A percentile compares a stretch with the other conserved stretches of the same genome.
Conservation (phyloP, 2,329 filamentous ascomycete genomes). For the Lecanoromycetidae sp. region DNA sequence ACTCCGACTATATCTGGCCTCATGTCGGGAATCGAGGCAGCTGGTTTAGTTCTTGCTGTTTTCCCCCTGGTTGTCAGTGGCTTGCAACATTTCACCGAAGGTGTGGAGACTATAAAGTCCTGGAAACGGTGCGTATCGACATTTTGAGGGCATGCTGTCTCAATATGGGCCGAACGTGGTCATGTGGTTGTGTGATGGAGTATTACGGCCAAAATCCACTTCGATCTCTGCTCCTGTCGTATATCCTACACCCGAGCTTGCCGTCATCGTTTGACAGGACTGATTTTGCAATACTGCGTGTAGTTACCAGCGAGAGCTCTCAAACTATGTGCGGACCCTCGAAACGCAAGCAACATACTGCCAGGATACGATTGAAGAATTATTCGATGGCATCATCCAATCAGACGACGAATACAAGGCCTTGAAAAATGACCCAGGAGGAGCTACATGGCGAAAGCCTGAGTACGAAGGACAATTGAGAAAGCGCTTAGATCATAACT, state of each 20-base stretch:
- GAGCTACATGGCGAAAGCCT: slow-evolving; percentile 14
- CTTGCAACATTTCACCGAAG: slow-evolving; percentile 28
- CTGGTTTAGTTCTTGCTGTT: slow-evolving; percentile 26
- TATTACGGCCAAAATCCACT: too few species aligned
- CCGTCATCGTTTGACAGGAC: too few species aligned
- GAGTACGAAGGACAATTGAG: slow-evolving; percentile 12
- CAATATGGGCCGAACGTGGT: too few species aligned
- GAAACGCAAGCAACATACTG: slow-evolving; percentile 16
- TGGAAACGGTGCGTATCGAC: slow-evolving; percentile 21
- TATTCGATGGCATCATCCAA: slow-evolving; percentile 16
- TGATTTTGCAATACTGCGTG: slow-evolving; percentile 26
- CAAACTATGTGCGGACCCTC: slow-evolving; percentile 15
- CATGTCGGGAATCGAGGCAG: slow-evolving; percentile 20
- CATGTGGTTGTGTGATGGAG: too few species aligned
- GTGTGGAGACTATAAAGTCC: slow-evolving; percentile 29
- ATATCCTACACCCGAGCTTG: too few species aligned
- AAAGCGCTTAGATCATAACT: slow-evolving; percentile 16
- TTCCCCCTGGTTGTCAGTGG: slow-evolving; percentile 27
- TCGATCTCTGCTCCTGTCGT: too few species aligned
- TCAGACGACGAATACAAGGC: slow-evolving; percentile 16
- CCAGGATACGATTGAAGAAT: slow-evolving; percentile 17
- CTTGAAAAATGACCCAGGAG: slow-evolving; percentile 16
- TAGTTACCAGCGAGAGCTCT: slow-evolving; percentile 1
- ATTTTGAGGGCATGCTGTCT: slow-evolving; percentile 15
- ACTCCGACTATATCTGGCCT: too few species aligned